Base-by-base conservation (phyloP, 805 yeast genomes). In the Komagataella kurtzmanii region DNA sequence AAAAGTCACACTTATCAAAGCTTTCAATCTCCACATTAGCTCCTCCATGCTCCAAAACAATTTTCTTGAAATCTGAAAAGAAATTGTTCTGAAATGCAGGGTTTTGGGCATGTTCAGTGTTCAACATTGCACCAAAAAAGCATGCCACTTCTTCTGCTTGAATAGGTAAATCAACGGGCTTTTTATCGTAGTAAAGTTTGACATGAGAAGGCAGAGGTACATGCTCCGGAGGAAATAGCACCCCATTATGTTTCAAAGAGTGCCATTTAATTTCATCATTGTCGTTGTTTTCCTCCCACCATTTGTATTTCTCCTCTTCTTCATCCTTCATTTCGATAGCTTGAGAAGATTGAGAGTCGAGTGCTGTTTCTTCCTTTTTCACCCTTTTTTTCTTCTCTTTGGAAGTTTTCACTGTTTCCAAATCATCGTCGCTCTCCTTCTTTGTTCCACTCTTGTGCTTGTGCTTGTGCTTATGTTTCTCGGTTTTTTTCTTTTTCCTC, bases 61-160 rank as follows among this genome's bases (percentile, higher is more conserved):
- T 93, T 52, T 73, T 65, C 45, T 69, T 54, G 61, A 90, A 90
- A 65, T 91, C 98, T 8, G 72, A 63, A 59, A 91, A 91, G 70
- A 91, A 91, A 65, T 91, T 91, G 61, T 81, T 79, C 57, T 83
- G 95, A 65, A 91, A 91, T 0, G 79, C 81, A 0, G 95, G 89
- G 61, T 89, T 91, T 55, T 81, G 76, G 10, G 89, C 93, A 66
- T 91, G 97, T 57, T 91, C 97, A 1, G 89, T 76, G 56, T 87
- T 89, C 47, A 90, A 56, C 79, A 91, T 75, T 5, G 96, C 96
- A 7, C 85, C 98, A 65, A 76, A 91, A 61, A 89, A 91, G 0
- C 97, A 97, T 0, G 97, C 98, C 43, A 91, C 97, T 65, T 91
- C 98, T 67, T 91, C 99, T 2, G 97, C 97, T 52, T 74, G 85